A percentile compares a stretch with the other conserved stretches of the same genome.
phyloP scores from a whole-genome alignment of 2,329 filamentous ascomycete species.

The Fusarium citri region DNA sequence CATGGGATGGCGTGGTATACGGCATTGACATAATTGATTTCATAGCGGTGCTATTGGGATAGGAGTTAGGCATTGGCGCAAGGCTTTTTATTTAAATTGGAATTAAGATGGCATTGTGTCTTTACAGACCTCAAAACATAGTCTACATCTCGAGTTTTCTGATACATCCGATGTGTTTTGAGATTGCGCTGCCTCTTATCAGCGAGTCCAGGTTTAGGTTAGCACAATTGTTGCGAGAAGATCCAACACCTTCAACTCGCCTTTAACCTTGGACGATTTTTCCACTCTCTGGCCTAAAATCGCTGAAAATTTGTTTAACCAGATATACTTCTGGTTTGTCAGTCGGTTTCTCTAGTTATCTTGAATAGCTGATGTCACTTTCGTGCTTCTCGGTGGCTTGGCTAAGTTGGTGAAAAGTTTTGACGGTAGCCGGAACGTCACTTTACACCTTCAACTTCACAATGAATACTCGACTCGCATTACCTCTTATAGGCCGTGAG shows the following conservation, averaged over 20 bases:
- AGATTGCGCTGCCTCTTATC: background rate
- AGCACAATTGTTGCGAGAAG: background rate
- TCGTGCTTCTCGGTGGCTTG: background rate
- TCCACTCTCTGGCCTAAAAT: background rate
- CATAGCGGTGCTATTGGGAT: background rate
- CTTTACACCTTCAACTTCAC: background rate
- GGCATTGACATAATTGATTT: slow-evolving; percentile 1
- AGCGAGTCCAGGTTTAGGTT: background rate
- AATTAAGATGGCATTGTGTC: background rate
- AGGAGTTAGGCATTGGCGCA: slow-evolving; percentile 15
- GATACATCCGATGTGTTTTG: background rate
- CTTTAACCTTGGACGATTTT: background rate
- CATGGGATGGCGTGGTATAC: slow-evolving; percentile 35
- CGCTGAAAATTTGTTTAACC: background rate
- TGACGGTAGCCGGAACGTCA: background rate
- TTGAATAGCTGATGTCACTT: background rate
- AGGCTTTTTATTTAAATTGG: background rate
- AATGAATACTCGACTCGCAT: slow-evolving; percentile 14
- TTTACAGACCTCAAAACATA: background rate
- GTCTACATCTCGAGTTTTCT: background rate
- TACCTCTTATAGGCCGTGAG: background rate
- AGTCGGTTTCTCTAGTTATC: background rate
- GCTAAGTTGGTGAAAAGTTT: background rate
- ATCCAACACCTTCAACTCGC: background rate
- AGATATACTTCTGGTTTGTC: background rate